A percentile compares a stretch with the other conserved stretches of the same genome.
phyloP scores from a whole-genome alignment of 768 basidiomycete species.

The Phaeotremella skinneri region DNA sequence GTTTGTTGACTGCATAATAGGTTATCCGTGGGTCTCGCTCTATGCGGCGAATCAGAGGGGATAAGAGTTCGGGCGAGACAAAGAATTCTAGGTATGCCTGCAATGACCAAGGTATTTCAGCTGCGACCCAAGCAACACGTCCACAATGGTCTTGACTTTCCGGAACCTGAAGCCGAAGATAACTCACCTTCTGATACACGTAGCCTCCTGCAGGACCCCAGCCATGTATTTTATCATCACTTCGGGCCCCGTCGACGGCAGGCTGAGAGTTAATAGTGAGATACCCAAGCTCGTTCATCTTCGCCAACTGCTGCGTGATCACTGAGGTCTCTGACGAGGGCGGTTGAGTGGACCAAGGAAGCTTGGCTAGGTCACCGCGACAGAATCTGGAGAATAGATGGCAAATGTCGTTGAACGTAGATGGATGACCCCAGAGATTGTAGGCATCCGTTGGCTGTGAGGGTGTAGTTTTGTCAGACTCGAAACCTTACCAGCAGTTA shows the following conservation, averaged over 20 bases:
- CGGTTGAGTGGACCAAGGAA: constrained; percentile 52
- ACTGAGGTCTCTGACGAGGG: constrained; percentile 52
- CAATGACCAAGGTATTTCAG: constrained; percentile 7
- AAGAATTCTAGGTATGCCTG: constrained; percentile 97
- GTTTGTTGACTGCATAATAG: constrained; percentile 96
- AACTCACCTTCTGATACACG: constrained; percentile 83
- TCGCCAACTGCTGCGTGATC: constrained; percentile 52
- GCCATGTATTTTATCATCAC: constrained; percentile 79
- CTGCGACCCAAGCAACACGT: not conserved
- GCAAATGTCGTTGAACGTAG: constrained; percentile 42
- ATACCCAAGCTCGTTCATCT: constrained; percentile 88
- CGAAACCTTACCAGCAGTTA: not conserved
- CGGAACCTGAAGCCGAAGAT: too few relatives aligned
- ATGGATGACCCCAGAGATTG: constrained; percentile 47
- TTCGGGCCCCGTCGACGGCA: constrained; percentile 82
- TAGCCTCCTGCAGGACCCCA: constrained; percentile 95
- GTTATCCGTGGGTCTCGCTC: constrained; percentile 84
- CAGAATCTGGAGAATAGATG: constrained; percentile 51
- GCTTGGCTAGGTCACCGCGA: constrained; percentile 43
- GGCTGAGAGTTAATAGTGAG: constrained; percentile 97
- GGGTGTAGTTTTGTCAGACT: not conserved
- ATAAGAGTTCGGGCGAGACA: constrained; percentile 70
- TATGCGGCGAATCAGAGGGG: constrained; percentile 71
- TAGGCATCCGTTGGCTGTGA: constrained; percentile 41
- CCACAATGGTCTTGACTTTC: too few relatives aligned